A percentile compares a stretch with the other conserved stretches of the same genome.
Evolutionary conservation across 2,329 filamentous ascomycete species (phyloP).

Genomic region (Aschersonia sp.): DNA sequence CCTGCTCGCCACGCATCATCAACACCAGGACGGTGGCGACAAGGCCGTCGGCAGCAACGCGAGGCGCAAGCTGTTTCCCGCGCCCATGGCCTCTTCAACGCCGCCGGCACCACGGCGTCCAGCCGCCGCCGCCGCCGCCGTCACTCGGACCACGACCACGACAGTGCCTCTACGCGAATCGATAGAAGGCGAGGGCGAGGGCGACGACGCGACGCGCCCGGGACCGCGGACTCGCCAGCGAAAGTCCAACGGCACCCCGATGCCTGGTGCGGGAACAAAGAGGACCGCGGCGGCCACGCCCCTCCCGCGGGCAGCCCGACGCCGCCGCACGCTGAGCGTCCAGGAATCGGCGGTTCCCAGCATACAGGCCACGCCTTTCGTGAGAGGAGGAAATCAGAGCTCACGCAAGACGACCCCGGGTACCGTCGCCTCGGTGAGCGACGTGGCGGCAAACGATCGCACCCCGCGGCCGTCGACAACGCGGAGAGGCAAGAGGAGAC

Average conservation of each 20-base stretch:
- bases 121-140: too few species aligned
- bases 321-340: conserved; percentile 15
- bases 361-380: conserved; percentile 16
- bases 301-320: conserved; percentile 22
- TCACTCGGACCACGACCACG: conserved; percentile 27
- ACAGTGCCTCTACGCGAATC: conserved; percentile 35
- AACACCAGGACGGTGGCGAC: neutral
- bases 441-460: conserved; percentile 7
- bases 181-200: conserved; percentile 15
- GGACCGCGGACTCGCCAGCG: conserved; percentile 30
- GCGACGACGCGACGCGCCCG: conserved; percentile 19
- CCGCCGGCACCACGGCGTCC: conserved; percentile 8
- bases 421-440: conserved; percentile 7
- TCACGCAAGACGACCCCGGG: conserved; percentile 12
- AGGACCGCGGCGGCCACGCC: conserved; percentile 26
- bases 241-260: conserved; percentile 36
- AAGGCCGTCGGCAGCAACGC: conserved; percentile 15
- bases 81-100: conserved; percentile 22
- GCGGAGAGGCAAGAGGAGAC: conserved; percentile 7
- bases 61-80: conserved; percentile 28
- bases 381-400: conserved; percentile 12
- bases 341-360: conserved; percentile 12
- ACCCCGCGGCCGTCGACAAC: conserved; percentile 6
- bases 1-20: conserved; percentile 34
- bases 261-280: conserved; percentile 25